Percentiles rank a stretch among this genome's conserved stretches.
Conservation (phyloP, 2,329 filamentous ascomycete genomes). For the Claviceps digitariae region DNA sequence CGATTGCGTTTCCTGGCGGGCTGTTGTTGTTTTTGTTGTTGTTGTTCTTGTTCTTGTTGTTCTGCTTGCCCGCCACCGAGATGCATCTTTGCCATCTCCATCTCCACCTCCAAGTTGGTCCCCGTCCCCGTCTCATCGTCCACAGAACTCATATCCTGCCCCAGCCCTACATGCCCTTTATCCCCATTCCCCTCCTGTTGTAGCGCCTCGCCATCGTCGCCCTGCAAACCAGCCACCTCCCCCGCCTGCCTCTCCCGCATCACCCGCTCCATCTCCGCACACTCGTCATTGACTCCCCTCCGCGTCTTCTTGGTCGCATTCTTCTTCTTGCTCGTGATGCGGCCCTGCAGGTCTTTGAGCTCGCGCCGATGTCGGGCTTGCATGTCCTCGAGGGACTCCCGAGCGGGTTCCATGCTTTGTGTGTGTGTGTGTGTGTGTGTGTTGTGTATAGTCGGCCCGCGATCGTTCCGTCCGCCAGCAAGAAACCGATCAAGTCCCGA, state of each 20-base stretch:
- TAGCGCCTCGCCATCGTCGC: neutral
- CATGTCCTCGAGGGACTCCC: conserved; percentile 57
- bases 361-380: conserved; percentile 77
- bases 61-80: too few species aligned
- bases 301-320: conserved; percentile 78
- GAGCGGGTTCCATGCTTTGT: neutral
- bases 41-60: neutral
- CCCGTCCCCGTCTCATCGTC: neutral
- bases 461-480: neutral
- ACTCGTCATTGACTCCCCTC: conserved; percentile 64
- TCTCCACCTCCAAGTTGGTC: conserved; percentile 5
- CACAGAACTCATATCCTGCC: too few species aligned
- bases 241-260: conserved; percentile 52
- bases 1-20: conserved; percentile 65
- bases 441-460: too few species aligned
- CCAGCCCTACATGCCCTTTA: neutral
- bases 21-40: neutral
- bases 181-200: conserved; percentile 1
- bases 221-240: conserved; percentile 35
- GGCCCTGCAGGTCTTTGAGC: conserved; percentile 69
- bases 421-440: neutral
- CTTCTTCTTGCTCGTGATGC: conserved; percentile 93
- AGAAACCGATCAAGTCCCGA: neutral
- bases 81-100: neutral
- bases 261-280: conserved; percentile 53